Evolutionary conservation across 192 early-diverging fungal genomes (phyloP).

Genomic region (Linnemannia hyalina): DNA sequence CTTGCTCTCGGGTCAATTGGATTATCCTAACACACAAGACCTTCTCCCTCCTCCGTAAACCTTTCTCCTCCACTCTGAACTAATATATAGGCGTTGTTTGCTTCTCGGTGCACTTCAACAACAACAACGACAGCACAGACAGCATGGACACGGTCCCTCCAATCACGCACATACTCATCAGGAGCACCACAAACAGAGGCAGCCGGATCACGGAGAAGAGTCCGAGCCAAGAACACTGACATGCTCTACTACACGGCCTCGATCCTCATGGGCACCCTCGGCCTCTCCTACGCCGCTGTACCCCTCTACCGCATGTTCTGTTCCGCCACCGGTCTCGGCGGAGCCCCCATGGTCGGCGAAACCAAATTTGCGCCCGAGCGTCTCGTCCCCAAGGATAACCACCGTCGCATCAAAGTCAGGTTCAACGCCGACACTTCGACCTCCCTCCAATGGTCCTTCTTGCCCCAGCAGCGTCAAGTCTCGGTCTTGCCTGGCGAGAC

Average conservation of each 20-base stretch:
- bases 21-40: neutral
- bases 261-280: conserved; percentile 86
- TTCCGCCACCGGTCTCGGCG: conserved; percentile 91
- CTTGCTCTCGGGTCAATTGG: neutral
- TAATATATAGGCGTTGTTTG: neutral
- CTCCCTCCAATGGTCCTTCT: conserved; percentile 89
- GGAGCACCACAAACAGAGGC: conserved; percentile 29
- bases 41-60: neutral
- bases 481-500: conserved; percentile 96
- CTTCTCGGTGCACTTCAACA: neutral
- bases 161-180: neutral
- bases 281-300: conserved; percentile 92
- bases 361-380: conserved; percentile 73
- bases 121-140: neutral
- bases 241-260: conserved; percentile 81
- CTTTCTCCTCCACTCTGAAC: neutral
- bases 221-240: conserved; percentile 46
- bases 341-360: conserved; percentile 86
- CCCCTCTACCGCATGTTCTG: conserved; percentile 97
- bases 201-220: conserved; percentile 18
- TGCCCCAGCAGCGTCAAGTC: conserved; percentile 89
- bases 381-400: conserved; percentile 72
- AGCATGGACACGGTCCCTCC: neutral
- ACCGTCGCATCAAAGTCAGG: conserved; percentile 75
- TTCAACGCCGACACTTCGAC: conserved; percentile 84